Evolutionary conservation across 2,329 filamentous ascomycete species (phyloP), one percentile per base, ranked within the genome.

Genomic region (Diaporthe aspalathi): DNA sequence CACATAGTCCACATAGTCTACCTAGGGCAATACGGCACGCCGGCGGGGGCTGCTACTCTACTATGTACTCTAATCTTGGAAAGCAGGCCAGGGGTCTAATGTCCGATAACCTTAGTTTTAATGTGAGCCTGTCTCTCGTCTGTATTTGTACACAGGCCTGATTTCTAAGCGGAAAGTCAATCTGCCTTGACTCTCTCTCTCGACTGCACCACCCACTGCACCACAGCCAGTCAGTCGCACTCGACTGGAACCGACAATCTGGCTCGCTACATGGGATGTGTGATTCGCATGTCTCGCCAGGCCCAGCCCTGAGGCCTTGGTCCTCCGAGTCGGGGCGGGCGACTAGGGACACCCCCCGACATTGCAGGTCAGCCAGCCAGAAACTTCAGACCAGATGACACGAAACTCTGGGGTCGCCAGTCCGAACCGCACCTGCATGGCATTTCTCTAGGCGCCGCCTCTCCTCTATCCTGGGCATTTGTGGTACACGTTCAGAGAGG

Each of bases 321-420:
- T n/a, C 56, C 38, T 62, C 14, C 6, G 24, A n/a, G n/a, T 35
- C 4, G n/a, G 9, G 22, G 16, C 3, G 27, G 57, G 57, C 57
- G 27, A 49, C 60, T 49, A 16, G 43, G 57, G 47, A 5, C 38
- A n/a, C n/a, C 20, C 57, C 57, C 57, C 57, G 57, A 17, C 57
- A 45, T 32, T 49, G 24, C 57, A 63, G 57, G 57, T 12, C 17
- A 63, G 57, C 57, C 57, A 47, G 27, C 57, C 57, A 63, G 43
- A 63, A 24, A 35, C 60, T 63, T 63, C 60, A 63, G 60, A 63
- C 60, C 27, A 27, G 60, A 63, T 32, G 60, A 63, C 60, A 49
- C 60, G 43, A 49, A 63, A 63, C 60, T 63, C 43, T 63, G 60
- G 43, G 60, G 43, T 63, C 40, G 60, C 29, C 60, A 63, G 60